Conservation (phyloP, 1,284 basidiomycete species). For the Cutaneotrichosporon arboriforme region DNA sequence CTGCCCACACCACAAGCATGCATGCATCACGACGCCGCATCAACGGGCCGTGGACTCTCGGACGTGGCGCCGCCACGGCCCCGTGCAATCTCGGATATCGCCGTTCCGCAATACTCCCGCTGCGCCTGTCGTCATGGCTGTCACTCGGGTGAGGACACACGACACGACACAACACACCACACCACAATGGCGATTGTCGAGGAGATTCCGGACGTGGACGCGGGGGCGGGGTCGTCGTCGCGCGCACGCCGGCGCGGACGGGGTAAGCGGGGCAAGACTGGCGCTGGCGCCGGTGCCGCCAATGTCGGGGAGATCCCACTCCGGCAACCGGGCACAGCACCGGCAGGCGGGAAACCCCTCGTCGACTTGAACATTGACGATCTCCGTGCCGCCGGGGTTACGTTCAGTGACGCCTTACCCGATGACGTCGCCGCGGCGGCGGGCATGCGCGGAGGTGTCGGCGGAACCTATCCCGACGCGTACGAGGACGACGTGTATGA, state of each 20-base stretch:
- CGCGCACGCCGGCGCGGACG: not conserved
- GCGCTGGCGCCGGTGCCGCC: too few relatives aligned
- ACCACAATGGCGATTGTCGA: not conserved
- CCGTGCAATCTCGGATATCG: too few relatives aligned
- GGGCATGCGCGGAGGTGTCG: not conserved
- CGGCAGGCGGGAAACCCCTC: conserved; percentile 10
- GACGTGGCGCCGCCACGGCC: too few relatives aligned
- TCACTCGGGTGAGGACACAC: too few relatives aligned
- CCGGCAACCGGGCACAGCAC: not conserved
- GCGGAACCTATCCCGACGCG: not conserved
- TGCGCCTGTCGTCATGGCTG: too few relatives aligned
- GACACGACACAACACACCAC: not conserved
- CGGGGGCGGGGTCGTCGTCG: not conserved
- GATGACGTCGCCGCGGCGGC: not conserved
- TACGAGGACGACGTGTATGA: conserved; percentile 6
- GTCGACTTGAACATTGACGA: conserved; percentile 14
- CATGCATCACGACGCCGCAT: too few relatives aligned
- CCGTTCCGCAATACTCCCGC: too few relatives aligned
- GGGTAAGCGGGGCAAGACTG: too few relatives aligned
- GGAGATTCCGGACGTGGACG: too few relatives aligned
- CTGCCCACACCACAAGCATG: too few relatives aligned
- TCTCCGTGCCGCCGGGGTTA: conserved; percentile 16
- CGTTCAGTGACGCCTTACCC: conserved; percentile 9
- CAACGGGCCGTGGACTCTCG: too few relatives aligned
- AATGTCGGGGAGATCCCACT: not conserved